phyloP scores from a whole-genome alignment of 1,284 basidiomycete species.

The Afroboletus lepidellus region DNA sequence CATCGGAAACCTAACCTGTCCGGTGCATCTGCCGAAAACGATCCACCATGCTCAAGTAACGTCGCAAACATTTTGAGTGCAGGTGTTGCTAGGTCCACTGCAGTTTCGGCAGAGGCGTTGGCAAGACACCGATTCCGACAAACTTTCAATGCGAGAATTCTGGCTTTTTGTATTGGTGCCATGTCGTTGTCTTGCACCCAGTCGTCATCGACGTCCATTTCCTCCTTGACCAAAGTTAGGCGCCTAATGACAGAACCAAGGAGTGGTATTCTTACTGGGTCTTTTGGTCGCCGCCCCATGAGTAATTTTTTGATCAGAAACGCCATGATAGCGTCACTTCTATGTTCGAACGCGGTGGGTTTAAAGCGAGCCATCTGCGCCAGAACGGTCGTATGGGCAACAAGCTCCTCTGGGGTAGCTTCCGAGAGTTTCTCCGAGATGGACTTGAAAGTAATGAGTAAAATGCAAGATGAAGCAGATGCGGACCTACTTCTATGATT shows the following conservation, averaged over 20 bases:
- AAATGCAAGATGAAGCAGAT: neutral
- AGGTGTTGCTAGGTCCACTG: constrained; percentile 67
- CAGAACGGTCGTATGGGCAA: constrained; percentile 70
- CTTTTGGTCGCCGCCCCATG: constrained; percentile 49
- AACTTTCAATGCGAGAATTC: constrained; percentile 75
- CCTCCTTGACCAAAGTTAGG: constrained; percentile 30
- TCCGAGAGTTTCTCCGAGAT: constrained; percentile 58
- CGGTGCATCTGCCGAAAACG: constrained; percentile 52
- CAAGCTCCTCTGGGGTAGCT: constrained; percentile 53
- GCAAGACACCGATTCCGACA: constrained; percentile 77
- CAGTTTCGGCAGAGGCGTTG: constrained; percentile 57
- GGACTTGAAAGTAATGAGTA: constrained; percentile 38
- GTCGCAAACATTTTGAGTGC: constrained; percentile 74
- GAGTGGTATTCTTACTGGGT: constrained; percentile 42
- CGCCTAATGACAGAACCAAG: neutral
- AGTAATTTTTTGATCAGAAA: constrained; percentile 77
- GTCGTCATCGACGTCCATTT: constrained; percentile 63
- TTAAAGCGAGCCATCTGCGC: constrained; percentile 72
- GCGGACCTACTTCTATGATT: constrained; percentile 60
- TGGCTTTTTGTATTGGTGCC: constrained; percentile 56
- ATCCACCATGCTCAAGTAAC: constrained; percentile 65
- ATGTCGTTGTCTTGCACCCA: constrained; percentile 75
- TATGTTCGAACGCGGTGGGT: constrained; percentile 73
- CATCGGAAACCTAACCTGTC: constrained; percentile 60
- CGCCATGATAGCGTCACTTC: constrained; percentile 69